A percentile compares a stretch with the other conserved stretches of the same genome.
These are phyloP conservation scores for Zasmidium angulare DNA, from an alignment of 2,329 filamentous ascomycete genomes.

Conservation along the genomic window DNA sequence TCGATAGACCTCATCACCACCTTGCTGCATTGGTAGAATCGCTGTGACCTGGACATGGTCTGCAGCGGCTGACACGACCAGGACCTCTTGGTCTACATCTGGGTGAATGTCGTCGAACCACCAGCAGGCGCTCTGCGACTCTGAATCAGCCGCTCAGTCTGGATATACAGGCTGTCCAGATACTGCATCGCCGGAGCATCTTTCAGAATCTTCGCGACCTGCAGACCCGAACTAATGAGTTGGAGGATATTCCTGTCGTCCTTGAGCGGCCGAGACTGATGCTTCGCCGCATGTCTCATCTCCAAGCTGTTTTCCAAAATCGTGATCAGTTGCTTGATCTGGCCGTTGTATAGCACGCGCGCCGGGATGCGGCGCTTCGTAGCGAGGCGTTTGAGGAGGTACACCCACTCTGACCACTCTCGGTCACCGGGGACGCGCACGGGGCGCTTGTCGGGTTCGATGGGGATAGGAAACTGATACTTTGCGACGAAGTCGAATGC, in stretches of 20 bases:
- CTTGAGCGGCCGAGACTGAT: conserved; percentile 79
- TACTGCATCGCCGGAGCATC: conserved; percentile 82
- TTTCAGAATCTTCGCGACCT: conserved; percentile 84
- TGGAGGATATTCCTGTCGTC: conserved; percentile 87
- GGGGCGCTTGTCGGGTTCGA: conserved; percentile 78
- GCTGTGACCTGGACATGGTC: neutral
- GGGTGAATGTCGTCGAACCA: conserved; percentile 20
- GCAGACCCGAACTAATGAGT: conserved; percentile 80
- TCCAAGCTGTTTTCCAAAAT: conserved; percentile 85
- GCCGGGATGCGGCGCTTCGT: conserved; percentile 85
- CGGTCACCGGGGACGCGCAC: conserved; percentile 72
- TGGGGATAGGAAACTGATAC: conserved; percentile 84
- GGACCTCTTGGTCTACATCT: conserved; percentile 12
- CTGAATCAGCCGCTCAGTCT: conserved; percentile 76
- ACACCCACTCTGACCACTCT: conserved; percentile 92
- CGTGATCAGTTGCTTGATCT: conserved; percentile 89
- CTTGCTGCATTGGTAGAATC: neutral
- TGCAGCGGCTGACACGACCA: neutral
- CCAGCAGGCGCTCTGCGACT: conserved; percentile 27
- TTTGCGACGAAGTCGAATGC: conserved; percentile 89
- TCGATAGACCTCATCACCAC: too few relatives aligned
- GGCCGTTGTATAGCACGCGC: conserved; percentile 76
- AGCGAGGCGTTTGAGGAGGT: conserved; percentile 78
- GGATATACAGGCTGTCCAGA: conserved; percentile 76
- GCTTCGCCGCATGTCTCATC: conserved; percentile 82